Evolutionary conservation across 129 eudicot species (phyloP).

Genomic region (Chrysanthemum makinoi): DNA sequence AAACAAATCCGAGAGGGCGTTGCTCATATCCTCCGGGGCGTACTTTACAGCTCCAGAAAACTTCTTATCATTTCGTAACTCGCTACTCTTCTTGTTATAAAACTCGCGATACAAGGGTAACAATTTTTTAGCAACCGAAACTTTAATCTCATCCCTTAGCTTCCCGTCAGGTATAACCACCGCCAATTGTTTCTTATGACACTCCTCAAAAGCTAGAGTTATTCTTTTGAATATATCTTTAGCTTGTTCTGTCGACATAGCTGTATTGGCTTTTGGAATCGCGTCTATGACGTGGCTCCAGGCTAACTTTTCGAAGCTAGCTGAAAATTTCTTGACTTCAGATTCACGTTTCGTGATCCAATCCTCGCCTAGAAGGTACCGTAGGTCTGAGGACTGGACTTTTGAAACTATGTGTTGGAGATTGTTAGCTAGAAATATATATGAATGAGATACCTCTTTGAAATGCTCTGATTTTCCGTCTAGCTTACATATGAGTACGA

Average conservation of each 20-base stretch:
- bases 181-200: conserved; percentile 47
- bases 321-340: conserved; percentile 51
- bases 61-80: conserved; percentile 31
- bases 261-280: conserved; percentile 34
- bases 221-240: conserved; percentile 48
- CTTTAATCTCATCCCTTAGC: conserved; percentile 62
- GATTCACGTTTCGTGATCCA: conserved; percentile 59
- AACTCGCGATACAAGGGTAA: conserved; percentile 45
- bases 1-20: conserved; percentile 51
- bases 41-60: conserved; percentile 34
- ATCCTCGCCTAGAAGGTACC: conserved; percentile 65
- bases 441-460: conserved; percentile 58
- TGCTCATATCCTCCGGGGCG: conserved; percentile 59
- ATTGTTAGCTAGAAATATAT: conserved; percentile 68
- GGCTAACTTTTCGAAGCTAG: conserved; percentile 52
- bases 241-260: conserved; percentile 29
- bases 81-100: conserved; percentile 31
- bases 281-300: conserved; percentile 59
- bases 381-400: conserved; percentile 52
- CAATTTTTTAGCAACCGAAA: conserved; percentile 46
- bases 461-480: conserved; percentile 58
- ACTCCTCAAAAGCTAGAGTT: conserved; percentile 50
- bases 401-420: conserved; percentile 53
- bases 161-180: conserved; percentile 52
- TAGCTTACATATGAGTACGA: conserved; percentile 50